phyloP scores from a whole-genome alignment of 176 grass and related monocot genomes.

The Bonia amplexicaulis region DNA sequence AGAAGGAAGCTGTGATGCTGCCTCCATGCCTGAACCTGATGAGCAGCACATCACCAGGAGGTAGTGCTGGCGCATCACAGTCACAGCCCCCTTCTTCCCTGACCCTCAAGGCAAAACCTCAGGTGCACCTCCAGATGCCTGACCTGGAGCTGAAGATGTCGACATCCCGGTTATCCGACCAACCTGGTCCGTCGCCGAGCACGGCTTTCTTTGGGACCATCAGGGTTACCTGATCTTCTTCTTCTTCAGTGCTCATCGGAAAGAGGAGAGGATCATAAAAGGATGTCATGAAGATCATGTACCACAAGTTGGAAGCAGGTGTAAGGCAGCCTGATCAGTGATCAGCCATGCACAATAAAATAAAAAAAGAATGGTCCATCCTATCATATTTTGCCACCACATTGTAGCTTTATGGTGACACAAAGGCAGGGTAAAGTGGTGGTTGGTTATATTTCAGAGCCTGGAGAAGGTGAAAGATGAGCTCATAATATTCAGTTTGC shows the following conservation, averaged over 20 bases:
- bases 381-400: not conserved
- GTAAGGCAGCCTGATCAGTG: not conserved
- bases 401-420: slow-evolving; percentile 46
- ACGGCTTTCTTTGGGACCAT: slow-evolving; percentile 35
- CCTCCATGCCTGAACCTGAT: slow-evolving; percentile 42
- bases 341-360: not conserved
- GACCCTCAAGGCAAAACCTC: slow-evolving; percentile 16
- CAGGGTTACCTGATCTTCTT: slow-evolving; percentile 27
- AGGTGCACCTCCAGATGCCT: slow-evolving; percentile 31
- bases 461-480: slow-evolving; percentile 34
- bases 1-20: not conserved
- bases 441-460: slow-evolving; percentile 3
- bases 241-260: not conserved
- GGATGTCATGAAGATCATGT: not conserved
- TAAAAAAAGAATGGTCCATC: not conserved
- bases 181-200: not conserved
- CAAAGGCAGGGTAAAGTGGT: slow-evolving; percentile 25
- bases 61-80: not conserved
- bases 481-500: slow-evolving; percentile 29
- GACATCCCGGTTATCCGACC: slow-evolving; percentile 34
- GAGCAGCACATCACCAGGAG: not conserved
- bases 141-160: slow-evolving; percentile 71
- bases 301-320: not conserved
- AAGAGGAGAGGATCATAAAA: slow-evolving; percentile 5
- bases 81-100: not conserved